Conservation (phyloP, 306 rosid species). For the Vicia villosa region DNA sequence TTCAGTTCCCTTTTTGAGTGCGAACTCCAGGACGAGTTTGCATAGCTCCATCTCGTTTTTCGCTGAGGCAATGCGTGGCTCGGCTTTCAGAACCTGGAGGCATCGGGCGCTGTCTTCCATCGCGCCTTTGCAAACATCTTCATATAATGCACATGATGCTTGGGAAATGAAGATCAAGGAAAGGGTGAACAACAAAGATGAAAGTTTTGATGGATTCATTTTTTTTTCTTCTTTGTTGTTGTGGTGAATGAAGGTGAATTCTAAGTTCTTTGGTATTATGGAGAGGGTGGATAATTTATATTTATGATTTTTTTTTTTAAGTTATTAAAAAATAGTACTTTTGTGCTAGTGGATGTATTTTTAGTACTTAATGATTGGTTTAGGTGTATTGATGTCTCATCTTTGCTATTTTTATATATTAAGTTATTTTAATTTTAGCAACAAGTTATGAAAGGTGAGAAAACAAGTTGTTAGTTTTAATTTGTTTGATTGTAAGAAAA, state of each 20-base stretch:
- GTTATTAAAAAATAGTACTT: neutral
- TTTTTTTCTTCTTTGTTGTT: slow-evolving; percentile 9
- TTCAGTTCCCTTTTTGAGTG: neutral
- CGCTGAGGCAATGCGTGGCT: neutral
- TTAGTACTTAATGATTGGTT: slow-evolving; percentile 33
- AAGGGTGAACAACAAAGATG: slow-evolving; percentile 29
- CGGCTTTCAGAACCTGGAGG: neutral
- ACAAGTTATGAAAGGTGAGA: neutral
- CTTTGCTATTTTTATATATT: slow-evolving; percentile 30
- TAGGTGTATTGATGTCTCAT: neutral
- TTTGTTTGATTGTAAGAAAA: neutral
- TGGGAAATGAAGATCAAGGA: slow-evolving; percentile 33
- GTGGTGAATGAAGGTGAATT: slow-evolving; percentile 7
- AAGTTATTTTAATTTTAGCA: neutral
- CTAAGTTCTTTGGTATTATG: slow-evolving; percentile 5
- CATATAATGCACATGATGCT: neutral
- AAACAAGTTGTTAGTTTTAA: neutral
- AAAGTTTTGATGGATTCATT: slow-evolving; percentile 31
- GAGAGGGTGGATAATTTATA: neutral
- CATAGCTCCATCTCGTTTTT: neutral
- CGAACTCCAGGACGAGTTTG: neutral
- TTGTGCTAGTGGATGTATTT: neutral
- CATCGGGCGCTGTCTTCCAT: neutral
- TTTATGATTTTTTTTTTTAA: neutral
- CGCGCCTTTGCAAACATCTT: neutral